Percentiles rank a stretch among this genome's conserved stretches.
Evolutionary conservation across 495 filamentous ascomycete species (phyloP).

Genomic region (Podospora comata): DNA sequence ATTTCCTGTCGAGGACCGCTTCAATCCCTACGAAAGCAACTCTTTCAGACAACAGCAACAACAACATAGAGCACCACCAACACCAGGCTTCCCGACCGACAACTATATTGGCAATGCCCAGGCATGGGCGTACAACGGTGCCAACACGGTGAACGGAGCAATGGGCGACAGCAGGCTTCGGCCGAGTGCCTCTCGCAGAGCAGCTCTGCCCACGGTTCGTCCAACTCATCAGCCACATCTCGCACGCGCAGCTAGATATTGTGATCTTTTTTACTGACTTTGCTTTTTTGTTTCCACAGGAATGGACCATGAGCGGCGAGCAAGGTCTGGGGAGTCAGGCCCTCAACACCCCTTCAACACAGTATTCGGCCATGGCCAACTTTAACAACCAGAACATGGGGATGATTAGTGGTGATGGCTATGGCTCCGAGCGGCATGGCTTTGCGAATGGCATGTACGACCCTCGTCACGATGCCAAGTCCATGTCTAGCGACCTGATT

Average conservation of each 20-base stretch:
- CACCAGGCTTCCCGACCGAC: conserved; percentile 34
- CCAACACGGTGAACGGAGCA: conserved; percentile 47
- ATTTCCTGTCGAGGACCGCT: conserved; percentile 45
- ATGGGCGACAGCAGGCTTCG: conserved; percentile 48
- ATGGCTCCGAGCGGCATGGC: conserved; percentile 29
- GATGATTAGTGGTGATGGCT: conserved; percentile 33
- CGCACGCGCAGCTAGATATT: background rate
- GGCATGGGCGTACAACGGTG: conserved; percentile 50
- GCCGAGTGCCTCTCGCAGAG: conserved; percentile 39
- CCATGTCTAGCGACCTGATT: conserved; percentile 67
- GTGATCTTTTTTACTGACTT: conserved; percentile 11
- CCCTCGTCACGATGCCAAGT: conserved; percentile 34
- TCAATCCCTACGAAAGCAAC: conserved; percentile 52
- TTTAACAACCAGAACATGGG: conserved; percentile 28
- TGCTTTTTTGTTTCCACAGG: conserved; percentile 31
- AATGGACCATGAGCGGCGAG: conserved; percentile 48
- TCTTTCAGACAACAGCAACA: conserved; percentile 48
- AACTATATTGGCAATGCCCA: conserved; percentile 46
- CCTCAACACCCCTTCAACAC: conserved; percentile 37
- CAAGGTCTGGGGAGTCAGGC: conserved; percentile 40
- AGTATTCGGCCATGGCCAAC: conserved; percentile 25
- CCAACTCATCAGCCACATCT: background rate
- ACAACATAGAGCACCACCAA: conserved; percentile 54
- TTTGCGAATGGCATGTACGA: conserved; percentile 34
- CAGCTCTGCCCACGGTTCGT: conserved; percentile 47